Evolutionary conservation across 2,329 filamentous ascomycete genomes (phyloP), one percentile per base, ranked within the genome.

Genomic region (Periglandula ipomoeae): DNA sequence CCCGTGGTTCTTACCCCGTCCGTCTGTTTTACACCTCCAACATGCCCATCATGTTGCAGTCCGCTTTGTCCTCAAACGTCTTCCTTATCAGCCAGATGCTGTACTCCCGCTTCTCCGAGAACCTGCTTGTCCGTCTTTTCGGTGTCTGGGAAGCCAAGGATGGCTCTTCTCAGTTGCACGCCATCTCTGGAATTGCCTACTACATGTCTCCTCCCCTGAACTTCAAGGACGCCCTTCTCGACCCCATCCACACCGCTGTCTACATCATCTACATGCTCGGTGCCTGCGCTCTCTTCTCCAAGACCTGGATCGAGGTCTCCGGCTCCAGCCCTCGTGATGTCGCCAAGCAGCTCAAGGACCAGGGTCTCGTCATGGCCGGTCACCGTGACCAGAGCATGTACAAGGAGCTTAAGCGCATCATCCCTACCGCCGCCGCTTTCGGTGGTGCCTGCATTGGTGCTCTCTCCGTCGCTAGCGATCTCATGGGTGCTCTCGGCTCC

Each of bases 21-120:
- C 91, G 94, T 65, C 87, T 98, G 52, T 98, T 98, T 83, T 98
- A 98, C 78, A 98, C 93, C 67, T 96, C 90, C 70, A 98, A 98
- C 85, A 98, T 98, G 94, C 93, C 93, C 66, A 98, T 98, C 74
- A 98, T 98, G 93, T 81, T 98, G 69, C 94, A 98, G 78, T 97
- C 91, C 43, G 93, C 93, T 60, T 82, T 98, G 59, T 95, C 89
- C 58, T 96, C 91, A 79, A 98, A 98, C 79, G 82, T 98, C 73
- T 98, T 98, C 84, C 78, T 98, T 56, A 89, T 98, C 75, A 93
- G 87, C 68, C 93, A 98, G 79, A 97, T 97, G 90, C 83, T 98
- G 58, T 97, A 95, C 83, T 95, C 88, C 55, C 90, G 91, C 70
- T 97, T 98, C 79, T 93, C 89, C 42, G 93, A 98, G 75, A 98